These are phyloP conservation scores for Globisporangium apiculatum DNA, from an alignment of 352 stramenopile species.

Conservation along the genomic window DNA sequence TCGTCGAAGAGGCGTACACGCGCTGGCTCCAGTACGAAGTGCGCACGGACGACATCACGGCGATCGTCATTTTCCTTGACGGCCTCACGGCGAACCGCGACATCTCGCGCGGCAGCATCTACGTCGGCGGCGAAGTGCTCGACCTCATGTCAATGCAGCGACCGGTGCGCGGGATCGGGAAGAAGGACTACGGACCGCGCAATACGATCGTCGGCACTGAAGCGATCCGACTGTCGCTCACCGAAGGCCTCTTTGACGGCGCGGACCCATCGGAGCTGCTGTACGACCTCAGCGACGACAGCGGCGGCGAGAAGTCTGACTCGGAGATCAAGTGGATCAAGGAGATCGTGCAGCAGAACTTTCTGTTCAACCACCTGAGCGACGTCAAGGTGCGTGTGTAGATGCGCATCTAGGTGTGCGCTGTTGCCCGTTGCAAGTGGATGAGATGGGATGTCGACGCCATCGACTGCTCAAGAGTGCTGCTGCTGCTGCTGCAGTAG, in stretches of 20 bases:
- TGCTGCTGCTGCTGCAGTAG: background rate
- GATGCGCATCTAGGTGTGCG: background rate
- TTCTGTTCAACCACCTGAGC: constrained; percentile 90
- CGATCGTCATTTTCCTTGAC: constrained; percentile 84
- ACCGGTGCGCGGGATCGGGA: constrained; percentile 57
- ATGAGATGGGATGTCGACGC: background rate
- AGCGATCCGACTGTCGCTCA: constrained; percentile 72
- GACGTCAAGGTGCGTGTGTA: constrained; percentile 71
- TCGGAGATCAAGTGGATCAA: constrained; percentile 83
- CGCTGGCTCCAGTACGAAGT: constrained; percentile 92
- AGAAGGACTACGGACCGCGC: constrained; percentile 54
- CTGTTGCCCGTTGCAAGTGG: background rate
- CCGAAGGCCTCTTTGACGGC: constrained; percentile 31
- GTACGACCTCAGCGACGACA: constrained; percentile 24
- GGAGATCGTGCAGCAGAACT: constrained; percentile 86
- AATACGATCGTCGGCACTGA: constrained; percentile 84
- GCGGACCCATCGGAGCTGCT: constrained; percentile 17
- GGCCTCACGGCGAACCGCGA: constrained; percentile 48
- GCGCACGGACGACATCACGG: constrained; percentile 94
- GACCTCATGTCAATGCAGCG: constrained; percentile 82
- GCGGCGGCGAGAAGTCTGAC: constrained; percentile 53
- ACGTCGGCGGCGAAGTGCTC: constrained; percentile 71
- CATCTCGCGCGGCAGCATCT: constrained; percentile 71
- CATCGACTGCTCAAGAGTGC: background rate
- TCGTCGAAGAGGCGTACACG: constrained; percentile 91